A percentile compares a stretch with the other conserved stretches of the same genome.
These are phyloP conservation scores for Saururus chinensis DNA, from an alignment of 164 flowering plant species.

Conservation along the genomic window DNA sequence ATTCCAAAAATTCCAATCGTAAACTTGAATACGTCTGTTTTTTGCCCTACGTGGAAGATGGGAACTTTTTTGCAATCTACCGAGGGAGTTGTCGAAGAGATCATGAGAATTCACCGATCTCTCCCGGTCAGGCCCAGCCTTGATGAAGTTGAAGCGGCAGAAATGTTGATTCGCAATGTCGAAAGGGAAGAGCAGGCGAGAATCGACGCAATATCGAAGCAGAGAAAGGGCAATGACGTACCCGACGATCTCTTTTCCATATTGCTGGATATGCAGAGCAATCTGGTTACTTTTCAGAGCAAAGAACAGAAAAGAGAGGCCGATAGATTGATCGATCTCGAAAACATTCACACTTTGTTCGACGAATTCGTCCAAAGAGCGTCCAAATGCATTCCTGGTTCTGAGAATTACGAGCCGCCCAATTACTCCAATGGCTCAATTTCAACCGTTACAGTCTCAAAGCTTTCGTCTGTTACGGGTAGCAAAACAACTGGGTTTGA, in stretches of 20 bases:
- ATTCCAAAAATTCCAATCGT: no score
- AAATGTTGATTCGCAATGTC: slow-evolving; percentile 35
- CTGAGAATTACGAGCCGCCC: slow-evolving; percentile 5
- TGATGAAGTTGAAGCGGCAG: slow-evolving; percentile 61
- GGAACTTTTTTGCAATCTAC: slow-evolving; percentile 11
- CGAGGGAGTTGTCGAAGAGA: slow-evolving; percentile 45
- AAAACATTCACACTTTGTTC: slow-evolving; percentile 23
- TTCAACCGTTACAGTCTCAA: slow-evolving; percentile 4
- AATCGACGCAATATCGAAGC: slow-evolving; percentile 33
- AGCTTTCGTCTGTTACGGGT: not conserved
- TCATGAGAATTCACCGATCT: slow-evolving; percentile 61
- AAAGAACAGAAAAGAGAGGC: slow-evolving; percentile 39
- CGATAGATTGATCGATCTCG: slow-evolving; percentile 30
- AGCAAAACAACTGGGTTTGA: slow-evolving; percentile 6
- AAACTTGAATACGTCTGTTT: not conserved
- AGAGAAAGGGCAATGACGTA: slow-evolving; percentile 17
- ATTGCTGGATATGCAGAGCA: slow-evolving; percentile 36
- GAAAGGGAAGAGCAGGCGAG: slow-evolving; percentile 54
- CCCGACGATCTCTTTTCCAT: slow-evolving; percentile 37
- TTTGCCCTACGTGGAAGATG: slow-evolving; percentile 8
- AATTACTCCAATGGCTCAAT: slow-evolving; percentile 10
- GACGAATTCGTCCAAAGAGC: slow-evolving; percentile 45
- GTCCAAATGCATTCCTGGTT: slow-evolving; percentile 36
- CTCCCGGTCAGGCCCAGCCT: slow-evolving; percentile 54
- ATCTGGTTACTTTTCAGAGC: slow-evolving; percentile 23